Conservation (phyloP, 257 asterid species). For the Anisodus tanguticus region DNA sequence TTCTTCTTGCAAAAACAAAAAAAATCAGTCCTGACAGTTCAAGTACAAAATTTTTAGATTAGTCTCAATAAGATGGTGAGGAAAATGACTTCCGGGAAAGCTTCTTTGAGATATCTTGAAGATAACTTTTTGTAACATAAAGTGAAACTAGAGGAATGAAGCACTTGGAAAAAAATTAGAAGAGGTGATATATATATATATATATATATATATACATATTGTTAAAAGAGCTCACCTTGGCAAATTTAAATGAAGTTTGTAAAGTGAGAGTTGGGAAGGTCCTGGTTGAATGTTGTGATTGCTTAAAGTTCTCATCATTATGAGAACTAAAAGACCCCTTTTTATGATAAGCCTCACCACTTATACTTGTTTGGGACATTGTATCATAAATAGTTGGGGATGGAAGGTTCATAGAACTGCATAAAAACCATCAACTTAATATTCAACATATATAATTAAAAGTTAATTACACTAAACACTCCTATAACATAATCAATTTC, state of each 20-base stretch:
- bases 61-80: not conserved
- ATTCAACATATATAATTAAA: not conserved
- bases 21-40: accelerated
- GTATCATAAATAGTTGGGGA: not conserved
- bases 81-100: not conserved
- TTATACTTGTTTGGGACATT: slow-evolving; percentile 24
- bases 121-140: not conserved
- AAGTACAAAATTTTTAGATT: not conserved
- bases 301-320: not conserved
- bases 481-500: too few relatives aligned
- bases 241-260: slow-evolving; percentile 27
- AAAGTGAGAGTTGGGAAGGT: slow-evolving; percentile 14
- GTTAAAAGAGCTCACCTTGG: not conserved
- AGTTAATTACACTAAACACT: too few relatives aligned
- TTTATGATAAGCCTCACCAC: slow-evolving; percentile 9
- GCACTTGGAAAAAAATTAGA: not conserved
- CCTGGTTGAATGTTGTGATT: slow-evolving; percentile 25
- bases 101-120: not conserved
- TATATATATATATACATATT: not conserved
- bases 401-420: slow-evolving; percentile 19
- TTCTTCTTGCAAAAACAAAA: not conserved
- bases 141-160: not conserved
- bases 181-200: too few relatives aligned
- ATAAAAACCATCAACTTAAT: not conserved
- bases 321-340: not conserved